Percentiles rank a stretch among this genome's conserved stretches.
Conservation (phyloP, 305 asterid genomes). For the Solanum hybrid region DNA sequence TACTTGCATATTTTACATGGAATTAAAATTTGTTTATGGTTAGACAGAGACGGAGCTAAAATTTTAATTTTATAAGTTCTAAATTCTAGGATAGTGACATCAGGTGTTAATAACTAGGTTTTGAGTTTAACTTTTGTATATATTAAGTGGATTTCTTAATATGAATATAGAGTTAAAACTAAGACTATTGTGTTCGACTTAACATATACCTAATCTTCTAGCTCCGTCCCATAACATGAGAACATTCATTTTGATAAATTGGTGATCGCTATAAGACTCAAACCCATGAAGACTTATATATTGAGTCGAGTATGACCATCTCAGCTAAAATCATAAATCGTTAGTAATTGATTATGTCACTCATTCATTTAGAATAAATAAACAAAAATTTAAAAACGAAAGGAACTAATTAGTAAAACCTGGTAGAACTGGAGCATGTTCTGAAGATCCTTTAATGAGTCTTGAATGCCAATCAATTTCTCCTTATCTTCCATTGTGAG, state of each 20-base stretch:
- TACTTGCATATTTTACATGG: too few relatives aligned
- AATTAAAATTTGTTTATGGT: too few relatives aligned
- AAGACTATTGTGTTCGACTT: neutral
- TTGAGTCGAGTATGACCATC: neutral
- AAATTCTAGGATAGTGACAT: neutral
- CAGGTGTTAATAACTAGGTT: neutral
- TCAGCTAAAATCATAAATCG: neutral
- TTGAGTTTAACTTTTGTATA: neutral
- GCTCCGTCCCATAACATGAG: neutral
- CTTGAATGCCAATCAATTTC: conserved; percentile 29
- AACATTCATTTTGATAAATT: neutral
- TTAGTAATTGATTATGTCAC: neutral
- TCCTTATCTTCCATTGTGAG: conserved; percentile 23
- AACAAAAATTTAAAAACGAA: neutral
- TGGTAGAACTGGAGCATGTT: conserved; percentile 29
- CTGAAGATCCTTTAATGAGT: conserved; percentile 41
- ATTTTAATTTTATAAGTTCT: neutral
- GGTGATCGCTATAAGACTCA: neutral
- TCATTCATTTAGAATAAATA: neutral
- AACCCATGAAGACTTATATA: neutral
- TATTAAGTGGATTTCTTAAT: neutral
- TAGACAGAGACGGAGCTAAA: too few relatives aligned
- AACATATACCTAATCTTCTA: neutral
- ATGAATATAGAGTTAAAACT: neutral
- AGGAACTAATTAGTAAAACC: conserved; percentile 9